Evolutionary conservation across 1,284 basidiomycete genomes (phyloP).

Genomic region (Ceratobasidium sp.): DNA sequence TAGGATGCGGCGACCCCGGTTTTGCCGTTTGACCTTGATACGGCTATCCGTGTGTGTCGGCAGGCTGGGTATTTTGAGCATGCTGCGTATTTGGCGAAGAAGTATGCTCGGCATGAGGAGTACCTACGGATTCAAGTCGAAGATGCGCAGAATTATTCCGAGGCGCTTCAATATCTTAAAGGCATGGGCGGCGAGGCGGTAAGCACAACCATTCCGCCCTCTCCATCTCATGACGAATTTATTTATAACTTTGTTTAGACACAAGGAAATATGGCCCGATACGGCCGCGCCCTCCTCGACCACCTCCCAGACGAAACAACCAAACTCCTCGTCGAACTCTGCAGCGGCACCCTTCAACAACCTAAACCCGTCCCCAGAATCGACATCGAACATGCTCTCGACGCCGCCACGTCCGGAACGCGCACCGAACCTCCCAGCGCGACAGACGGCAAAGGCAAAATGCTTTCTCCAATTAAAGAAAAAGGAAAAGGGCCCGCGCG

Average conservation of each 20-base stretch:
- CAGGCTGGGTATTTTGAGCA: slow-evolving; percentile 98
- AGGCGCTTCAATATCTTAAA: slow-evolving; percentile 86
- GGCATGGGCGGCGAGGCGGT: slow-evolving; percentile 83
- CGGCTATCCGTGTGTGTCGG: slow-evolving; percentile 95
- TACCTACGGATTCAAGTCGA: slow-evolving; percentile 96
- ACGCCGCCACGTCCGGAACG: slow-evolving; percentile 54
- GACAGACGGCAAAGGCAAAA: no score
- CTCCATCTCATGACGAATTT: slow-evolving; percentile 16
- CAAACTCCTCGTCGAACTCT: slow-evolving; percentile 90
- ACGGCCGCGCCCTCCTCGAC: slow-evolving; percentile 86
- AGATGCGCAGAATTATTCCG: slow-evolving; percentile 82
- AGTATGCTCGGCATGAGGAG: slow-evolving; percentile 92
- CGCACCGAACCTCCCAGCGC: slow-evolving; percentile 28
- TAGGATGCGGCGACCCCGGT: slow-evolving; percentile 64
- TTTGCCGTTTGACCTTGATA: slow-evolving; percentile 96
- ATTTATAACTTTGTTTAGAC: slow-evolving; percentile 62
- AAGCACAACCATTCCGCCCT: slow-evolving; percentile 55
- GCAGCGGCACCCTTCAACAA: slow-evolving; percentile 72
- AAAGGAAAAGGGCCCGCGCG: slow-evolving; percentile 9
- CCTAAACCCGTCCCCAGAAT: slow-evolving; percentile 60
- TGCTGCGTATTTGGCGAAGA: slow-evolving; percentile 92
- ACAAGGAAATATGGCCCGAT: slow-evolving; percentile 85
- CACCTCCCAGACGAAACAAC: slow-evolving; percentile 90
- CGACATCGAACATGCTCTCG: slow-evolving; percentile 64
- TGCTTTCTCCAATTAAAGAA: not conserved